A percentile compares a stretch with the other conserved stretches of the same genome.
These are phyloP conservation scores for Ceratopteris richardii DNA, from an alignment of 75 land plant species.

Conservation along the genomic window DNA sequence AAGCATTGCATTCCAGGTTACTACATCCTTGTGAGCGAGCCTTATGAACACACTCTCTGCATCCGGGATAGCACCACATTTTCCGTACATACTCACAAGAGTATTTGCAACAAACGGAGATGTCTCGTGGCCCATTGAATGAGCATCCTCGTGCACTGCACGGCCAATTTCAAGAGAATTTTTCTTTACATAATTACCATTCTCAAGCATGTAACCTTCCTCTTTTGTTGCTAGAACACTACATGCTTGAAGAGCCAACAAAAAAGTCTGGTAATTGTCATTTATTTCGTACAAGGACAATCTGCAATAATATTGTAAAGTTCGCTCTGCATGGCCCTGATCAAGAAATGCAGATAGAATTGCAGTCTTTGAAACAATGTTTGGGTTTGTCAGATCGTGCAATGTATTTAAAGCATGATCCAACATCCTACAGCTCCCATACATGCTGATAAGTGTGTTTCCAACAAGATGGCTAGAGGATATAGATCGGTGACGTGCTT, in stretches of 20 bases:
- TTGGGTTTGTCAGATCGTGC: constrained; percentile 3
- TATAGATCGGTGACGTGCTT: too few relatives aligned
- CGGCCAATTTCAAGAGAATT: background rate
- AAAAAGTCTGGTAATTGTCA: background rate
- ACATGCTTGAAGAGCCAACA: constrained; percentile 7
- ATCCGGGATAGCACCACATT: background rate
- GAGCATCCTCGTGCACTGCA: constrained; percentile 3
- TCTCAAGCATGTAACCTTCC: background rate
- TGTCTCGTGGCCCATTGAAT: background rate
- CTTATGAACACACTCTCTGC: background rate
- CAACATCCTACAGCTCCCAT: constrained; percentile 26
- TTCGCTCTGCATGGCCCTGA: background rate
- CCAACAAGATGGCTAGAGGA: constrained; percentile 7
- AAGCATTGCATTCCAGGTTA: constrained; percentile 11
- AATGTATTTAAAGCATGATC: constrained; percentile 19
- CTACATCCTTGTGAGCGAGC: background rate
- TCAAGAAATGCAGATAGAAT: constrained; percentile 23
- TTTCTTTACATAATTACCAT: background rate
- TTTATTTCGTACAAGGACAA: constrained; percentile 8
- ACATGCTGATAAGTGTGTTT: constrained; percentile 30
- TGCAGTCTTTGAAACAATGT: constrained; percentile 47
- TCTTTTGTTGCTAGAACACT: constrained; percentile 3
- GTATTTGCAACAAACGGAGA: background rate
- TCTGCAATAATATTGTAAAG: background rate
- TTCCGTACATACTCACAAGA: background rate